These are phyloP conservation scores for Pseudozyma pruni DNA, from an alignment of 1,284 basidiomycete genomes.

Conservation along the genomic window DNA sequence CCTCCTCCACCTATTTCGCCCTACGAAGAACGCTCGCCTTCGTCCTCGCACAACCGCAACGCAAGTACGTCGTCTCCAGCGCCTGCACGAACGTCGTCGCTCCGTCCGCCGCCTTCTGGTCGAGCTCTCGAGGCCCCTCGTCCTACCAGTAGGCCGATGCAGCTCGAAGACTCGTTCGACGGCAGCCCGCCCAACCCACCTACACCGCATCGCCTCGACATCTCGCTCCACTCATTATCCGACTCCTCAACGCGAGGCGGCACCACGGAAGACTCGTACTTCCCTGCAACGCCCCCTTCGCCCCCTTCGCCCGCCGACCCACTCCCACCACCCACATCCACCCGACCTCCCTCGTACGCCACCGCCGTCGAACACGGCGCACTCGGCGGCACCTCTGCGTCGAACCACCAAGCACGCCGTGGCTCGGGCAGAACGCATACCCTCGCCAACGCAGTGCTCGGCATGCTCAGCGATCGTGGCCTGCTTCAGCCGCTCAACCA, in stretches of 20 bases:
- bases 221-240: conserved; percentile 69
- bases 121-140: conserved; percentile 11
- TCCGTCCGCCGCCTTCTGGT: conserved; percentile 15
- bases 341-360: conserved; percentile 28
- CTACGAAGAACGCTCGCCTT: conserved; percentile 39
- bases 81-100: conserved; percentile 30
- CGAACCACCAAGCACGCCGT: conserved; percentile 44
- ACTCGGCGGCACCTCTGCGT: conserved; percentile 31
- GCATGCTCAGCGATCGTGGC: conserved; percentile 56
- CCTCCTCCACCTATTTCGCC: conserved; percentile 51
- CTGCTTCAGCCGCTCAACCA: conserved; percentile 47
- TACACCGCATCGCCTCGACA: conserved; percentile 72
- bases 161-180: conserved; percentile 41
- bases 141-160: conserved; percentile 25
- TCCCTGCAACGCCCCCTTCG: conserved; percentile 34
- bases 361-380: conserved; percentile 27
- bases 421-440: conserved; percentile 49
- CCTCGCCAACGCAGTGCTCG: conserved; percentile 56
- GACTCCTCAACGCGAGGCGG: conserved; percentile 19
- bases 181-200: conserved; percentile 71
- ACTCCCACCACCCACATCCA: conserved; percentile 5
- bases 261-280: conserved; percentile 42
- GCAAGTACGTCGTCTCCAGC: conserved; percentile 14
- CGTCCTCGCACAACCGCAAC: conserved; percentile 17
- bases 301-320: conserved; percentile 30